Evolutionary conservation across 2,329 filamentous ascomycete genomes (phyloP), one percentile per base, ranked within the genome.

Genomic region (Leptographium radiaticola): DNA sequence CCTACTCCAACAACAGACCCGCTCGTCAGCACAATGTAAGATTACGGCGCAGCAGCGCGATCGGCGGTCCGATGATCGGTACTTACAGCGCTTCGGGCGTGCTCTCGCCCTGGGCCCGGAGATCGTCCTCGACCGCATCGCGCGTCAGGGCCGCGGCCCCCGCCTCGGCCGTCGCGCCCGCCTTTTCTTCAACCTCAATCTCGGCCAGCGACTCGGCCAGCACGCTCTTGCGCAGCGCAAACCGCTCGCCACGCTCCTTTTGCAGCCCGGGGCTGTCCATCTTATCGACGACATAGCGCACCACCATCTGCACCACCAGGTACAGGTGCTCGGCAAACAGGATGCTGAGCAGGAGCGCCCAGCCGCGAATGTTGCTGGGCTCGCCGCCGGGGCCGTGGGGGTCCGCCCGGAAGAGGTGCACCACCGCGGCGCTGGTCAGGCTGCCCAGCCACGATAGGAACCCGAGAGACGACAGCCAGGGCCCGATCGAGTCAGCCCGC

Each of bases 361-460:
- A 95, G 15, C 76, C 83, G 54, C 81, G 83, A 63, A 96, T 86
- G 48, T 81, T 78, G 46, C 79, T 80, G 0, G 85, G 83, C 16
- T 77, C 77, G 42, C 86, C 86, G 53, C 79, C 75, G 0, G 80
- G 78, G 0, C 84, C 84, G 43, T 84, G 70, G 2, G 77, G 75
- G 53, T 84, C 76, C 51, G 83, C 81, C 59, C 80, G 84, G 72
- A 96, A 97, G 62, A 98, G 81, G 67, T 89, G 95, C 0, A 95
- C 86, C 49, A 97, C 80, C 0, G 90, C 89, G 0, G 89, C 83
- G 53, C 86, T 89, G 6, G 89, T 94, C 56, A 97, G 73, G 60
- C 86, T 93, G 43, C 93, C 93, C 30, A 96, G 74, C 93, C 93
- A 97, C 4, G 89, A 86, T n/a, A 97, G 73, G 66, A 97, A 94